These are phyloP conservation scores for Alternaria novae-zelandiae DNA, from an alignment of 2,329 filamentous ascomycete species.

Conservation along the genomic window DNA sequence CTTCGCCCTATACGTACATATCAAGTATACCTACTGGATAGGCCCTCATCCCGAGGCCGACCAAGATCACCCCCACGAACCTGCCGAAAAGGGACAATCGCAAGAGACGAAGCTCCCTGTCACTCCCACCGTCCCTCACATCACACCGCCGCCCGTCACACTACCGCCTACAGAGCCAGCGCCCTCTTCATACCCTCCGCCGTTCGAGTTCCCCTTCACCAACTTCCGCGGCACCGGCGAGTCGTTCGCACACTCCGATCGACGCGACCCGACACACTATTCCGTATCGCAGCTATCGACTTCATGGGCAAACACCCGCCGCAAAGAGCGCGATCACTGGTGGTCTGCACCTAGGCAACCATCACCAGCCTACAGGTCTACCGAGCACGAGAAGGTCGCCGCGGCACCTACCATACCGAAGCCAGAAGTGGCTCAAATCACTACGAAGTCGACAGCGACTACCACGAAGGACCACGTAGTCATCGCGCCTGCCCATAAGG, in stretches of 20 bases:
- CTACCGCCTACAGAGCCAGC: not conserved
- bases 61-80: not conserved
- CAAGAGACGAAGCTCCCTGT: not conserved
- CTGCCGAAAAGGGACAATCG: not conserved
- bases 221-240: conserved; percentile 9
- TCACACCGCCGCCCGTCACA: not conserved
- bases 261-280: not conserved
- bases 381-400: not conserved
- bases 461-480: not conserved
- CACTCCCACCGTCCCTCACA: not conserved
- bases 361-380: not conserved
- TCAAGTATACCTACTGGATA: not conserved
- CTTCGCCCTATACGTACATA: not conserved
- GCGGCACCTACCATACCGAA: not conserved
- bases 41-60: not conserved
- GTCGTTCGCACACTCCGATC: not conserved
- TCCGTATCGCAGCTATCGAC: not conserved
- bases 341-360: not conserved
- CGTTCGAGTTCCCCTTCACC: not conserved
- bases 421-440: not conserved
- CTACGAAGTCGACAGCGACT: not conserved
- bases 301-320: not conserved
- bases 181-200: not conserved
- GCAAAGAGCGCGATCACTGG: not conserved
- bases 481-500: not conserved